Percentiles rank a stretch among this genome's conserved stretches.
Evolutionary conservation across 164 flowering plant genomes (phyloP).

Genomic region (Protea cynaroides): DNA sequence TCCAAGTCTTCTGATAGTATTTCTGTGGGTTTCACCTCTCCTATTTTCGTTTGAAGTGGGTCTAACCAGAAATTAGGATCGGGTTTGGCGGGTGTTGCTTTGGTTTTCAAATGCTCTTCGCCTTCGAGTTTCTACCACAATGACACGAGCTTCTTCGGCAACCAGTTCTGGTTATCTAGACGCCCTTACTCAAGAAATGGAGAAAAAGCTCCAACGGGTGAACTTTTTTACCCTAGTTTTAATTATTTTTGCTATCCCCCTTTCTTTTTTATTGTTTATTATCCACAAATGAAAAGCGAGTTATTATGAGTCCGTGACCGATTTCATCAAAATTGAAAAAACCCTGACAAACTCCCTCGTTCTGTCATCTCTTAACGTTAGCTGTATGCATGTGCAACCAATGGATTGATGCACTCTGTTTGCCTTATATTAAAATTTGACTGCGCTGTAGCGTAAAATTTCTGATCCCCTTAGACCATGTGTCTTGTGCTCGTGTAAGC

Average conservation of each 20-base stretch:
- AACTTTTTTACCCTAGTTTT: conserved; percentile 9
- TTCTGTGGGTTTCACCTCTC: no score
- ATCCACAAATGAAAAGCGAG: no score
- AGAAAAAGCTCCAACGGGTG: conserved; percentile 87
- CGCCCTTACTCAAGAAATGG: conserved; percentile 77
- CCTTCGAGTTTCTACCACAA: conserved; percentile 14
- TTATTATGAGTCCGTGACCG: no score
- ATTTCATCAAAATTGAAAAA: no score
- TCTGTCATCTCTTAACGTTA: no score
- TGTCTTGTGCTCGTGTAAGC: neutral
- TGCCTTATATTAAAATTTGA: neutral
- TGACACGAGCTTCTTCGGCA: conserved; percentile 35
- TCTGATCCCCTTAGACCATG: neutral
- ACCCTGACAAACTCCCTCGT: no score
- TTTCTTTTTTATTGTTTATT: no score
- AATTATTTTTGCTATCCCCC: no score
- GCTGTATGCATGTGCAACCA: no score
- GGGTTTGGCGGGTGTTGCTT: neutral
- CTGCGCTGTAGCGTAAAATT: neutral
- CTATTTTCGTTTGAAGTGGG: no score
- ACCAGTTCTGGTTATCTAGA: conserved; percentile 58
- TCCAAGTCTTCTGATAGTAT: no score
- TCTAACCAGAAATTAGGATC: neutral
- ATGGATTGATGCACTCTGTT: neutral
- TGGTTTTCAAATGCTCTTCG: conserved; percentile 9